These are phyloP conservation scores for Eleusine coracana DNA, from an alignment of 176 grass and related monocot genomes.

Conservation along the genomic window DNA sequence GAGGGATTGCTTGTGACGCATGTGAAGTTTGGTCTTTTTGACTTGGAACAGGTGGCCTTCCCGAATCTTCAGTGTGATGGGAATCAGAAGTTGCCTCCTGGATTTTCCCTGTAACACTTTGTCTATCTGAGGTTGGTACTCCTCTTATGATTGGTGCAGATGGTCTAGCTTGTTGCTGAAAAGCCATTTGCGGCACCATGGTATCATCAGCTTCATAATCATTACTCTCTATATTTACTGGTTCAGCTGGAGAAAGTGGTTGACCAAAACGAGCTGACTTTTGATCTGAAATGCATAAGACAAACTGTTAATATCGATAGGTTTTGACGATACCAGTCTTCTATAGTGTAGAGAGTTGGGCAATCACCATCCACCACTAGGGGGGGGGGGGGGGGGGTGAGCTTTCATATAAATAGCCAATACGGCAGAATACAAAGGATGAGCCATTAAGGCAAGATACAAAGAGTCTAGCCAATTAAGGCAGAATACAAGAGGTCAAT, in stretches of 20 bases:
- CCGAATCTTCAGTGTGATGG: not conserved
- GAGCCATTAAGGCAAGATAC: too few species aligned
- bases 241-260: conserved; percentile 19
- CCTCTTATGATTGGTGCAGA: conserved; percentile 1
- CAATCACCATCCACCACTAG: too few species aligned
- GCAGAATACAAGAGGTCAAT: too few species aligned
- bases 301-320: conserved; percentile 24
- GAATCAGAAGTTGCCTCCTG: conserved; percentile 30
- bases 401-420: too few species aligned
- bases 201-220: not conserved
- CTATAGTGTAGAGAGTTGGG: not conserved
- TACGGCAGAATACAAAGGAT: too few species aligned
- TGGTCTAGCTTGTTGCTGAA: conserved; percentile 31
- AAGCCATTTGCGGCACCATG: not conserved
- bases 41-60: conserved; percentile 8
- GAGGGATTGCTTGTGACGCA: not conserved
- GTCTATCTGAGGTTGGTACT: not conserved
- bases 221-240: conserved; percentile 9
- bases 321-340: conserved; percentile 15
- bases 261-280: not conserved
- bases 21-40: conserved; percentile 27
- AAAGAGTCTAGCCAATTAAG: too few species aligned
- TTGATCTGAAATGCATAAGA: conserved; percentile 29
- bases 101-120: not conserved
- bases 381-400: too few species aligned